Base-by-base conservation (phyloP, 257 asterid species). In the Rhazya stricta region DNA sequence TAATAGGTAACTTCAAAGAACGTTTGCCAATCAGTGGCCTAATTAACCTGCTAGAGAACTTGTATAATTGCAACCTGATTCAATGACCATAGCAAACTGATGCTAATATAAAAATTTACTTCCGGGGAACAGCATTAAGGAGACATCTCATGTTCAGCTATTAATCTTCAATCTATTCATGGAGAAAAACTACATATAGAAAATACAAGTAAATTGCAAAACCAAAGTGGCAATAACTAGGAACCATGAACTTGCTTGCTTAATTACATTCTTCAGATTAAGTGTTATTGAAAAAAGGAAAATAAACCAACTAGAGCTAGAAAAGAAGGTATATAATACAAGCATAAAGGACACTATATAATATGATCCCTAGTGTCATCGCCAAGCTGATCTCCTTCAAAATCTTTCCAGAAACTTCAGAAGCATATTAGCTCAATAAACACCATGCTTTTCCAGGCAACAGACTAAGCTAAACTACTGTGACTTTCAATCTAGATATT, bases 401-500 rank as follows among this genome's bases (percentile, higher is more conserved):
- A 65, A 32, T 18, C 25, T 0, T 51, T 8, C 58, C n/a, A 51
- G 16, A 51, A 51, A 5, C 58, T 8, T 51, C 58, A 6, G 8
- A 56, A 76, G 34, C 48, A 21, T 7, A 30, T 41, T 10, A 58
- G 50, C 66, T 53, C 51, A 8, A 25, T 27, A 53, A 23, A 60
- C 10, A 37, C 12, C 68, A 63, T 19, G 12, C 50, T 9, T 37
- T 41, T 69, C 50, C 30, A 41, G 37, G 32, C 12, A 56, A 45
- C 1, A 32, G 10, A 27, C 62, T 45, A 45, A 23, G 53, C 34
- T 39, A 61, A 32, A 61, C 81, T 81, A 84, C 57, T 84, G 86
- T 4, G 86, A 84, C 6, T 74, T 85, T 89, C 84, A 92, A 80
- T 84, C 86, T 92, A 6, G 89, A 80, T 39, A 94, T 76, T 73